These are phyloP conservation scores for Colletotrichum falcatum DNA, from an alignment of 2,329 filamentous ascomycete species.

Conservation along the genomic window DNA sequence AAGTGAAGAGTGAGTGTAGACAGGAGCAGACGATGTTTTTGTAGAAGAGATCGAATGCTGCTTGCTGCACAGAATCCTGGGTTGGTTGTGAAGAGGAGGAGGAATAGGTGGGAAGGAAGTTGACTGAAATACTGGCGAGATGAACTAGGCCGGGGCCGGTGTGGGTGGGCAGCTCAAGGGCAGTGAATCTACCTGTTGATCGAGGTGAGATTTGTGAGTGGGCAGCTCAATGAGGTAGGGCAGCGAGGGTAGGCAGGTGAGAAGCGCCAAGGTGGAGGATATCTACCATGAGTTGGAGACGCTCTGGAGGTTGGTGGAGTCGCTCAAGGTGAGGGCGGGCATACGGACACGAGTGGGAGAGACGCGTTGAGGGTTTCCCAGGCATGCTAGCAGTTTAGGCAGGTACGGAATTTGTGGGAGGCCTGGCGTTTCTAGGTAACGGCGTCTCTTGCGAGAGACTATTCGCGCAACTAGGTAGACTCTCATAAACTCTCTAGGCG, in stretches of 20 bases:
- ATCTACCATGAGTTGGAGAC: neutral
- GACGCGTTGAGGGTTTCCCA: neutral
- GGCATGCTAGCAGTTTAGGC: neutral
- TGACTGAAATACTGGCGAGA: too few relatives aligned
- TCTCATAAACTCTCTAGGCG: too few relatives aligned
- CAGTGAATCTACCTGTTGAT: neutral
- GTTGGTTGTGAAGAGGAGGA: neutral
- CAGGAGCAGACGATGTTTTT: too few relatives aligned
- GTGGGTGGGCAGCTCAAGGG: neutral
- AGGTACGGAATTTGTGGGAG: neutral
- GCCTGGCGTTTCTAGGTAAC: neutral
- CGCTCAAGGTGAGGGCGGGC: neutral
- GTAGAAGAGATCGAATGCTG: neutral
- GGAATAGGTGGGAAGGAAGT: too few relatives aligned
- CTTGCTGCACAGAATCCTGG: neutral
- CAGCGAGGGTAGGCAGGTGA: too few relatives aligned
- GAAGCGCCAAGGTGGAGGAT: neutral
- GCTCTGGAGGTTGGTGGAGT: neutral
- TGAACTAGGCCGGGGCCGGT: too few relatives aligned
- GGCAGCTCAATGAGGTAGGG: neutral
- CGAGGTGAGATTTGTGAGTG: neutral
- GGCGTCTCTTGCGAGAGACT: neutral
- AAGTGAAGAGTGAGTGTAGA: neutral
- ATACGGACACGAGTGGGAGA: neutral
- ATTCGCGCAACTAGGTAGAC: neutral